Evolutionary conservation across 1,284 basidiomycete species (phyloP).

Genomic region (Melampsora abietis-canadensis): DNA sequence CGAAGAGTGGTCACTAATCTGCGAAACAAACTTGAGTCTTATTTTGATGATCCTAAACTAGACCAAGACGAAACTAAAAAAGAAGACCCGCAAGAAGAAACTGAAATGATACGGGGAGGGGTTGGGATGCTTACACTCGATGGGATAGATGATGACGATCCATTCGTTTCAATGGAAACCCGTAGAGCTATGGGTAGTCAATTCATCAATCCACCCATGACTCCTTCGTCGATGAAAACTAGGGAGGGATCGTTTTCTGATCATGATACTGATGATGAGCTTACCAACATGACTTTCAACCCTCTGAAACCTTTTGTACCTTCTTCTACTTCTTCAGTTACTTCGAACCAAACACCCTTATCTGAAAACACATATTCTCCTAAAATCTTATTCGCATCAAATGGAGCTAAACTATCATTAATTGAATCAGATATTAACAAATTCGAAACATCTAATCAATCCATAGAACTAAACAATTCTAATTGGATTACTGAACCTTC

Average conservation of each 20-base stretch:
- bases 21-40: slow-evolving; percentile 12
- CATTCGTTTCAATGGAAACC: slow-evolving; percentile 40
- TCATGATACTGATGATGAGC: neutral
- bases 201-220: slow-evolving; percentile 4
- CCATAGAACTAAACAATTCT: no score
- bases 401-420: slow-evolving; percentile 21
- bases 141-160: slow-evolving; percentile 36
- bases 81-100: neutral
- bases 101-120: neutral
- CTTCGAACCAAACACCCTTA: slow-evolving; percentile 8
- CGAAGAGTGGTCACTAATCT: slow-evolving; percentile 32
- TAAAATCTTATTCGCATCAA: slow-evolving; percentile 16
- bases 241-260: neutral
- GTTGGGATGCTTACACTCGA: slow-evolving; percentile 33
- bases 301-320: neutral
- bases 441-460: slow-evolving; percentile 15
- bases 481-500: no score
- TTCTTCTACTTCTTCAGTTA: slow-evolving; percentile 4
- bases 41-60: slow-evolving; percentile 10
- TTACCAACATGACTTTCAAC: slow-evolving; percentile 2
- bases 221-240: slow-evolving; percentile 13
- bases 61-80: slow-evolving; percentile 15
- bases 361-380: neutral
- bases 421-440: slow-evolving; percentile 17
- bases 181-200: slow-evolving; percentile 33